Base-by-base conservation (phyloP, 495 filamentous ascomycete species). In the Cudoniella acicularis region DNA sequence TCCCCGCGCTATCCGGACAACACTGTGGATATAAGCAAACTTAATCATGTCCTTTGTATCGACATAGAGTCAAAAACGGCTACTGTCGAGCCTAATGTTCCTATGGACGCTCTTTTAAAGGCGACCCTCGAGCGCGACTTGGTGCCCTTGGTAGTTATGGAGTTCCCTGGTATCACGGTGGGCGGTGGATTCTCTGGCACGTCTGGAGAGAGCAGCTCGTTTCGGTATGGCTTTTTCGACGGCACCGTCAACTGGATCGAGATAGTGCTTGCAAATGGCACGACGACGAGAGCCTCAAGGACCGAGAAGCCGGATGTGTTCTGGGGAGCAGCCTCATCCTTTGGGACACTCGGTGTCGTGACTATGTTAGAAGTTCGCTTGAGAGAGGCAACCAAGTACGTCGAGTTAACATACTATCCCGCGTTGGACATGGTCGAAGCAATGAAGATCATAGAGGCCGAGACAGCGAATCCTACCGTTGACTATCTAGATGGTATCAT, bases 161-260 rank as follows among this genome's bases (percentile, higher is more conserved):
- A 83, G 60, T 83, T 87, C 61, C 84, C 83, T 0, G 83, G 82
- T 10, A 87, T 87, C 65, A 87, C 84, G 1, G 81, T 78, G 0
- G 84, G 84, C 2, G 84, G 84, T 2, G 84, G 82, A 0, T 87
- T 75, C 69, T 75, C 81, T 8, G 84, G 84, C 6, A 84, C 83
- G 0, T 77, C 79, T 11, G 83, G 83, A 1, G 84, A 87, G 72
- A 80, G 77, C 66, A 78, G 72, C 49, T 79, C 75, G 2, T 86
- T 85, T 63, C 71, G 72, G 30, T 75, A 84, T 54, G 84, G 84
- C 1, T 82, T 82, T 62, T 87, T 86, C 54, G 77, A 86, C 41
- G 60, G 74, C 26, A 83, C 72, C 4, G 73, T 87, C 13, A 68
- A 72, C 24, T 71, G 65, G 48, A 76, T 84, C 17, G 83, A 86